Percentiles rank a stretch among this genome's conserved stretches.
Conservation (phyloP, 345 rosid species). For the Dipteronia sinensis region DNA sequence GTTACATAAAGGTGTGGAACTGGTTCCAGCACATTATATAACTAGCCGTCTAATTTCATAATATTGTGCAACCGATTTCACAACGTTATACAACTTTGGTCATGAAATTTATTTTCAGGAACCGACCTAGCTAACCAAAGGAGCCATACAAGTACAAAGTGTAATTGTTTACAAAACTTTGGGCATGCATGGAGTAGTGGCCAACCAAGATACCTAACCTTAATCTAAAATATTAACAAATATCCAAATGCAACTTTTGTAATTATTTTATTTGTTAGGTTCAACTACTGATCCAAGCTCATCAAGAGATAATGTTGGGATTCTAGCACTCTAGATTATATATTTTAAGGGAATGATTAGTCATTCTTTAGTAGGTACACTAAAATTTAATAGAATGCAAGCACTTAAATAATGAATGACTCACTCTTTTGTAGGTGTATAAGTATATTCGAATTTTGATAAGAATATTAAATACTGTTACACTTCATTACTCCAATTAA, state of each 20-base stretch:
- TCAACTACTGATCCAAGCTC: background rate
- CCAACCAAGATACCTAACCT: conserved; percentile 1
- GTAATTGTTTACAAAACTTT: background rate
- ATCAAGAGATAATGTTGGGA: background rate
- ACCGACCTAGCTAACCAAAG: no score
- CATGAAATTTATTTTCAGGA: no score
- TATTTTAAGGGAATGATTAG: background rate
- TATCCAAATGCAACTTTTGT: background rate
- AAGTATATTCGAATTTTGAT: background rate
- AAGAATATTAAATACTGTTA: no score
- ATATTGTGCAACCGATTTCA: no score
- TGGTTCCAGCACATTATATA: no score
- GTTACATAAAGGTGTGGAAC: no score
- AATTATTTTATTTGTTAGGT: background rate
- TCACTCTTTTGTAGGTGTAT: background rate
- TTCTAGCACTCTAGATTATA: background rate
- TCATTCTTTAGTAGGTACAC: background rate
- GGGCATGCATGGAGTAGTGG: background rate
- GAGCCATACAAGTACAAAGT: no score
- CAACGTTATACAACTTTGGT: no score
- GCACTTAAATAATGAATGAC: background rate
- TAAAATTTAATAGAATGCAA: background rate
- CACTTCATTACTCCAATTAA: no score
- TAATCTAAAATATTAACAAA: background rate
- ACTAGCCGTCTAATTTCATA: no score